Percentiles rank a stretch among this genome's conserved stretches.
Conservation (phyloP, 345 rosid genomes). For the Rhizophora apiculata region DNA sequence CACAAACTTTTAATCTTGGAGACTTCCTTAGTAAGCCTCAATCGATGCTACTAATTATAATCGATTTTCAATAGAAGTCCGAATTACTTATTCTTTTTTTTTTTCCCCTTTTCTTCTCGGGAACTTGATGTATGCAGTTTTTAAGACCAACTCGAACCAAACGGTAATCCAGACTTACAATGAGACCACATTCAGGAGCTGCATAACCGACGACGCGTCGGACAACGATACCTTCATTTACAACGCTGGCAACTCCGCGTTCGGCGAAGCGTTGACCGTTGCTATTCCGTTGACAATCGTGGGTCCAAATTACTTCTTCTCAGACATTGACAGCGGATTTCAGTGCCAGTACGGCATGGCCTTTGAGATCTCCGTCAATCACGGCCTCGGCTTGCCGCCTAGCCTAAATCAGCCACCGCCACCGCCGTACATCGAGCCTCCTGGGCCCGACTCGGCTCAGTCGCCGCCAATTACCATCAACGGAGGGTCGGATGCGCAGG, state of each 20-base stretch:
- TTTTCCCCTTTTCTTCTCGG: neutral
- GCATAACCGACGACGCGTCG: conserved; percentile 41
- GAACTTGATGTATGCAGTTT: conserved; percentile 28
- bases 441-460: conserved; percentile 29
- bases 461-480: conserved; percentile 35
- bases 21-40: conserved; percentile 53
- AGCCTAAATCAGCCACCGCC: conserved; percentile 71
- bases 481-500: conserved; percentile 21
- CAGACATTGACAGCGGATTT: conserved; percentile 45
- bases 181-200: conserved; percentile 40
- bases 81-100: neutral
- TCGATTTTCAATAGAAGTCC: neutral
- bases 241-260: conserved; percentile 36
- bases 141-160: conserved; percentile 52
- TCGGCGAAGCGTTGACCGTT: conserved; percentile 34
- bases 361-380: conserved; percentile 50
- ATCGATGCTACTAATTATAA: neutral
- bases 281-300: conserved; percentile 45
- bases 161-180: conserved; percentile 59
- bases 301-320: conserved; percentile 57
- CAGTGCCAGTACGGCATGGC: conserved; percentile 60
- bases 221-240: conserved; percentile 40
- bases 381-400: conserved; percentile 59
- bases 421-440: conserved; percentile 51
- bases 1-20: conserved; percentile 52